Conservation (phyloP, 1,139 yeast species). For the Hanseniaspora uvarum region DNA sequence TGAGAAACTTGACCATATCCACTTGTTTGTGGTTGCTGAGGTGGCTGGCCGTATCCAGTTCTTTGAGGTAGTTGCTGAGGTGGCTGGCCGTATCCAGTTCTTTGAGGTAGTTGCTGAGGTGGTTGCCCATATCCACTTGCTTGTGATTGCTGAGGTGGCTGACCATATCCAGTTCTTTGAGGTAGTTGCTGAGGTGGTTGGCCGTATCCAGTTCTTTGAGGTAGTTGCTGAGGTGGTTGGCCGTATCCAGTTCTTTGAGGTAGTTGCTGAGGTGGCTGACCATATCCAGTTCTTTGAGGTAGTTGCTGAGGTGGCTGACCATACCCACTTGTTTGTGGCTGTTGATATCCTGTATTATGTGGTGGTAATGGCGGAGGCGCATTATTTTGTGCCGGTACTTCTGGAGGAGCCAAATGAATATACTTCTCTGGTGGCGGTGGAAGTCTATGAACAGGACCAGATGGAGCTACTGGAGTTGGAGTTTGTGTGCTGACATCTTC, state of each 20-base stretch:
- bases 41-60: slow-evolving; percentile 28
- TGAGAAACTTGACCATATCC: slow-evolving; percentile 21
- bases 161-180: neutral
- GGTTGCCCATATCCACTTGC: slow-evolving; percentile 18
- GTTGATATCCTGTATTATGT: slow-evolving; percentile 1
- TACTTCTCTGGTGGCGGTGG: slow-evolving; percentile 25
- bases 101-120: slow-evolving; percentile 19
- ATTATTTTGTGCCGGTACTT: slow-evolving; percentile 19
- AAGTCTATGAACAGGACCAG: slow-evolving; percentile 22
- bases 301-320: too few species aligned
- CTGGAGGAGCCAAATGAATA: slow-evolving; percentile 21
- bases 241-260: slow-evolving; percentile 16
- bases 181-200: too few species aligned
- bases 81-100: slow-evolving; percentile 16
- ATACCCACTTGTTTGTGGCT: neutral
- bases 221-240: slow-evolving; percentile 21
- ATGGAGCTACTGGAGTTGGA: slow-evolving; percentile 22
- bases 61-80: slow-evolving; percentile 26
- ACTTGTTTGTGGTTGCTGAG: slow-evolving; percentile 23
- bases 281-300: too few species aligned
- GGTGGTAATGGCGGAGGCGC: neutral
- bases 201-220: neutral
- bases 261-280: slow-evolving; percentile 22
- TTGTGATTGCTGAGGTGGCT: slow-evolving; percentile 23
- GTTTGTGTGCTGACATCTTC: neutral